Evolutionary conservation across 306 rosid genomes (phyloP).

Genomic region (Sicyos baderoa): DNA sequence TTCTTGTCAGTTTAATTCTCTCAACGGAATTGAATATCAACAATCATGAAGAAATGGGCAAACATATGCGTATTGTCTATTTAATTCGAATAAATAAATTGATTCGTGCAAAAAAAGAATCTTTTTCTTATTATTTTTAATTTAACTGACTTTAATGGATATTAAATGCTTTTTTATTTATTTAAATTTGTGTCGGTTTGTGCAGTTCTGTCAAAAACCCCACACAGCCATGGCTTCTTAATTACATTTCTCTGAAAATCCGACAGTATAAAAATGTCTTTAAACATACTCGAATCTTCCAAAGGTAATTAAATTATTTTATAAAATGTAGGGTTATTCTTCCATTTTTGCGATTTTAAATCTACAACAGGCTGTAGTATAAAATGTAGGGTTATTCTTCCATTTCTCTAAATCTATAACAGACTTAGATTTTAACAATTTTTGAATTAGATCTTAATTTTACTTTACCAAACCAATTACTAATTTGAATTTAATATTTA

Average conservation of each 20-base stretch:
- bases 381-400: too few species aligned
- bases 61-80: conserved; percentile 14
- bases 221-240: conserved; percentile 7
- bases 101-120: neutral
- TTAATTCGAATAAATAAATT: neutral
- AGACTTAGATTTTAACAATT: too few species aligned
- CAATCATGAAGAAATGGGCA: conserved; percentile 14
- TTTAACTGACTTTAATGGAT: neutral
- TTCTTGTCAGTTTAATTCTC: conserved; percentile 16
- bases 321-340: too few species aligned
- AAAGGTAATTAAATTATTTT: neutral
- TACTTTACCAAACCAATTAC: too few species aligned
- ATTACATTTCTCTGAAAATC: conserved; percentile 8
- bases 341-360: too few species aligned
- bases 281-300: neutral
- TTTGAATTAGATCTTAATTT: too few species aligned
- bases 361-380: too few species aligned
- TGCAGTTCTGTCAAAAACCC: neutral
- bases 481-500: too few species aligned
- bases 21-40: conserved; percentile 1
- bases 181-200: conserved; percentile 5
- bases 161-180: neutral
- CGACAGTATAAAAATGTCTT: conserved; percentile 12
- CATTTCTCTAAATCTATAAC: too few species aligned
- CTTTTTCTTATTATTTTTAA: neutral